These are phyloP conservation scores for Yarrowia sp. DNA, from an alignment of 805 yeast genomes.

Conservation along the genomic window DNA sequence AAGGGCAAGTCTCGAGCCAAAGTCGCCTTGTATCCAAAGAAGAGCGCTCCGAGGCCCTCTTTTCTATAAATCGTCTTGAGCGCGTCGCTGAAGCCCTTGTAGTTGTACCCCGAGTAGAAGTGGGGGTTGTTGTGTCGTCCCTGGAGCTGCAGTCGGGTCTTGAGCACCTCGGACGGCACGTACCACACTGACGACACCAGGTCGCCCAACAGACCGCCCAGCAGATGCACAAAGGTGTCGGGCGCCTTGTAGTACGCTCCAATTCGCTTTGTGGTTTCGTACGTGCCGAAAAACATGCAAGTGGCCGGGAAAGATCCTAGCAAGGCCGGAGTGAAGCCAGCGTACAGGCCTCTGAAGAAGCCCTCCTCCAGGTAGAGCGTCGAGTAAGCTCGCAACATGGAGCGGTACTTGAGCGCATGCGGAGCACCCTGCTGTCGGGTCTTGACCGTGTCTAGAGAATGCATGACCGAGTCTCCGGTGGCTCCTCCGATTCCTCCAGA, in stretches of 20 bases:
- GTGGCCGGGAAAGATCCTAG: slow-evolving; percentile 90
- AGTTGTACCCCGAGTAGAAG: slow-evolving; percentile 86
- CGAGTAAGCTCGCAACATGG: slow-evolving; percentile 75
- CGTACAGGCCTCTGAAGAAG: slow-evolving; percentile 78
- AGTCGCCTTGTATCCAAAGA: slow-evolving; percentile 94
- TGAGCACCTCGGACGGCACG: slow-evolving; percentile 94
- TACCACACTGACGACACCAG: slow-evolving; percentile 85
- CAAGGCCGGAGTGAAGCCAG: slow-evolving; percentile 93
- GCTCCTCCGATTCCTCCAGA: slow-evolving; percentile 97
- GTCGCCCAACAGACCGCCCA: slow-evolving; percentile 94
- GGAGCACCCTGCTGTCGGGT: slow-evolving; percentile 98
- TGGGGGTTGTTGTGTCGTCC: slow-evolving; percentile 82
- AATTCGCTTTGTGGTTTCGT: slow-evolving; percentile 78
- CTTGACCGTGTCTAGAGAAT: slow-evolving; percentile 94
- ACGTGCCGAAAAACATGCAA: slow-evolving; percentile 90
- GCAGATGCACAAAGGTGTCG: slow-evolving; percentile 79
- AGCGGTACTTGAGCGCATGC: slow-evolving; percentile 66
- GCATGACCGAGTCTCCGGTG: slow-evolving; percentile 92
- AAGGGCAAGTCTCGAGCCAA: slow-evolving; percentile 91
- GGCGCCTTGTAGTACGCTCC: slow-evolving; percentile 62
- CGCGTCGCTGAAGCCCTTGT: slow-evolving; percentile 77
- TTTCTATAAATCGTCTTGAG: slow-evolving; percentile 62
- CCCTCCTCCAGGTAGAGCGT: slow-evolving; percentile 89
- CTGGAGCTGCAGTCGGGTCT: slow-evolving; percentile 91
- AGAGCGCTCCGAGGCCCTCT: slow-evolving; percentile 81